phyloP scores from a whole-genome alignment of 1,139 yeast species.

The Oligophagozyma castellii region DNA sequence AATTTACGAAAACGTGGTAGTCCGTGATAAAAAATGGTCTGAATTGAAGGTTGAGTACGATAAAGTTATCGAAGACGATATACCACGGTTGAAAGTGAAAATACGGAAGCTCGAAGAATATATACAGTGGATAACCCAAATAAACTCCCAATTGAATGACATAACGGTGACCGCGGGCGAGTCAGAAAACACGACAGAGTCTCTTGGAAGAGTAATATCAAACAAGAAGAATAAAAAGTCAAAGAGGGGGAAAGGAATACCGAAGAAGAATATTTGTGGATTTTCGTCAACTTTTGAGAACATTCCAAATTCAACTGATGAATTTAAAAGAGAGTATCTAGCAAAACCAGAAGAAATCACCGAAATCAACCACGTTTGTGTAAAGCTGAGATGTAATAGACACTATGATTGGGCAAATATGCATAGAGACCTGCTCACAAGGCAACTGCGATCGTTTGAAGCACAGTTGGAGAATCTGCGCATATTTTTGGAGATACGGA shows the following conservation, averaged over 20 bases:
- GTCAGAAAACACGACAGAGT: conserved; percentile 10
- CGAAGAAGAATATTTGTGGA: conserved; percentile 17
- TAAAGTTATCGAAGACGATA: conserved; percentile 7
- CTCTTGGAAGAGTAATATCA: no score
- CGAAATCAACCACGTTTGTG: conserved; percentile 13
- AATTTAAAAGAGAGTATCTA: conserved; percentile 8
- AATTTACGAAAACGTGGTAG: conserved; percentile 8
- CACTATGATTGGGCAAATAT: conserved; percentile 22
- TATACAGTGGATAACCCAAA: conserved; percentile 21
- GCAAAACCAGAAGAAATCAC: conserved; percentile 6
- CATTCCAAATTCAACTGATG: conserved; percentile 10
- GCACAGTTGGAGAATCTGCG: conserved; percentile 15
- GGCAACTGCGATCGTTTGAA: conserved; percentile 15
- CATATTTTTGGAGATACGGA: conserved; percentile 16
- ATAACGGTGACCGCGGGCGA: conserved; percentile 6
- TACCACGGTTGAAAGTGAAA: conserved; percentile 10
- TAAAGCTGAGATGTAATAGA: conserved; percentile 15
- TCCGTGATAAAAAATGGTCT: neutral
- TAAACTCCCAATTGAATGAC: conserved; percentile 10
- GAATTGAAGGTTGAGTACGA: conserved; percentile 24
- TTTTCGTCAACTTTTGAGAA: conserved; percentile 7
- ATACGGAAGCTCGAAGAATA: conserved; percentile 14
- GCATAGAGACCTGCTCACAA: conserved; percentile 11
- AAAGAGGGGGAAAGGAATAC: conserved; percentile 6
- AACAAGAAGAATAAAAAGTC: conserved; percentile 8